These are phyloP conservation scores for Zymoseptoria crescenta DNA, from an alignment of 2,329 filamentous ascomycete species.

Conservation along the genomic window DNA sequence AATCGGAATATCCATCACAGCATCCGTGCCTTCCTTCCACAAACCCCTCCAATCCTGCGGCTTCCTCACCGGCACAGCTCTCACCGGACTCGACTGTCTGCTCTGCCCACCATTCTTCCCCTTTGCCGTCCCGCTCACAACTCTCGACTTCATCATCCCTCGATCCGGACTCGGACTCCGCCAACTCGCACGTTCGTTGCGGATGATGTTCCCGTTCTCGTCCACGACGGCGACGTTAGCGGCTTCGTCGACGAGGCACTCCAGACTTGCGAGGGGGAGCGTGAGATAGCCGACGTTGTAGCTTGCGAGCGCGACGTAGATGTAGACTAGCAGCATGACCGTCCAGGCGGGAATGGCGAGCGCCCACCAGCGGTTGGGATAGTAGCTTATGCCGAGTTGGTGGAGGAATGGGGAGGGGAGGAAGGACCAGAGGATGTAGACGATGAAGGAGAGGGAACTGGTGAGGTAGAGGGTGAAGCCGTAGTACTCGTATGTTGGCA, in stretches of 20 bases:
- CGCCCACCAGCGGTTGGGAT: conserved; percentile 96
- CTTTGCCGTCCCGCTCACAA: conserved; percentile 32
- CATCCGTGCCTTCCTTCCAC: conserved; percentile 91
- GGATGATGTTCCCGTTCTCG: conserved; percentile 51
- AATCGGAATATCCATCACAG: conserved; percentile 92
- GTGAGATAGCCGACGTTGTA: conserved; percentile 91
- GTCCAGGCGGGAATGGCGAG: conserved; percentile 85
- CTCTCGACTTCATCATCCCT: conserved; percentile 12
- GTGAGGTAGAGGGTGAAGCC: conserved; percentile 95
- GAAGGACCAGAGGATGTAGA: conserved; percentile 75
- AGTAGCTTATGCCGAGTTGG: conserved; percentile 90
- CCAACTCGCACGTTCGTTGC: conserved; percentile 27
- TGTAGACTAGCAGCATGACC: conserved; percentile 81
- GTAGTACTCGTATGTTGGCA: conserved; percentile 99
- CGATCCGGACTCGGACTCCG: conserved; percentile 5
- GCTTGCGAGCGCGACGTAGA: conserved; percentile 82
- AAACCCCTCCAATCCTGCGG: conserved; percentile 66
- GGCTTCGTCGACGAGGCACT: conserved; percentile 86
- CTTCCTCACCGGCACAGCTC: conserved; percentile 15
- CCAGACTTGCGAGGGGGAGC: conserved; percentile 66
- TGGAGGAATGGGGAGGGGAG: conserved; percentile 87
- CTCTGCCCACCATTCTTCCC: conserved; percentile 30
- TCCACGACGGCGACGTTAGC: conserved; percentile 81
- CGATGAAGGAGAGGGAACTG: conserved; percentile 69
- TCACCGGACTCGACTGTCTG: conserved; percentile 28